These are phyloP conservation scores for Citrullus mucosospermus DNA, from an alignment of 306 rosid species.

Conservation along the genomic window DNA sequence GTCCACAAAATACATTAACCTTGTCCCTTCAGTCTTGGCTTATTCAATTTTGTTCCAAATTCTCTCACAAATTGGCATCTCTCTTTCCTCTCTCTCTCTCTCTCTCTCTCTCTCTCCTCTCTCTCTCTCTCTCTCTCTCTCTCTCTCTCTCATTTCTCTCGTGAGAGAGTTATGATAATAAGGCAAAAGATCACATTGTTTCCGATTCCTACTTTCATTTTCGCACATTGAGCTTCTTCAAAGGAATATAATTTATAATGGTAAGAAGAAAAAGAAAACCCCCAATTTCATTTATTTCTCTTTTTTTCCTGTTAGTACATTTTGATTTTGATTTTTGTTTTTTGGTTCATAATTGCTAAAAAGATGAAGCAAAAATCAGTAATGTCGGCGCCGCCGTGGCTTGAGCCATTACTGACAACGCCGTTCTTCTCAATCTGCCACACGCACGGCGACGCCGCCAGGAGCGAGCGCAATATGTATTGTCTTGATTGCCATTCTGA, in stretches of 20 bases:
- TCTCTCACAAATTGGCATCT: slow-evolving; percentile 9
- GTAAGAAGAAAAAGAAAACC: not conserved
- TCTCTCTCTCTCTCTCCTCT: not conserved
- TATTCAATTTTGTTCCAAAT: not conserved
- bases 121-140: not conserved
- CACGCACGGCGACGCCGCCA: slow-evolving; percentile 55
- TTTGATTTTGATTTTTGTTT: not conserved
- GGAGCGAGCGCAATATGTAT: slow-evolving; percentile 88
- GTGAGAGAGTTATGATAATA: not conserved
- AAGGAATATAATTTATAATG: not conserved
- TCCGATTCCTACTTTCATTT: slow-evolving; percentile 7
- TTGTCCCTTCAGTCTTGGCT: not conserved
- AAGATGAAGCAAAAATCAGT: slow-evolving; percentile 29
- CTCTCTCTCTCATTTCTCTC: not conserved
- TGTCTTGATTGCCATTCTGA: slow-evolving; percentile 67
- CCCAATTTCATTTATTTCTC: not conserved
- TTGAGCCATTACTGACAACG: slow-evolving; percentile 52
- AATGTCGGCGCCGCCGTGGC: slow-evolving; percentile 82
- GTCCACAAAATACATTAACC: slow-evolving; percentile 20
- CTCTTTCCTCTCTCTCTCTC: slow-evolving; percentile 15
- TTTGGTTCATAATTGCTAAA: not conserved
- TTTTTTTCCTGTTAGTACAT: no score
- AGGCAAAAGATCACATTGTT: slow-evolving; percentile 10
- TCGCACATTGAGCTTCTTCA: slow-evolving; percentile 15
- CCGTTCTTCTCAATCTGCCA: slow-evolving; percentile 66